Conservation (phyloP, 176 grass and related monocot genomes). For the Bolboschoenus planiculmis region DNA sequence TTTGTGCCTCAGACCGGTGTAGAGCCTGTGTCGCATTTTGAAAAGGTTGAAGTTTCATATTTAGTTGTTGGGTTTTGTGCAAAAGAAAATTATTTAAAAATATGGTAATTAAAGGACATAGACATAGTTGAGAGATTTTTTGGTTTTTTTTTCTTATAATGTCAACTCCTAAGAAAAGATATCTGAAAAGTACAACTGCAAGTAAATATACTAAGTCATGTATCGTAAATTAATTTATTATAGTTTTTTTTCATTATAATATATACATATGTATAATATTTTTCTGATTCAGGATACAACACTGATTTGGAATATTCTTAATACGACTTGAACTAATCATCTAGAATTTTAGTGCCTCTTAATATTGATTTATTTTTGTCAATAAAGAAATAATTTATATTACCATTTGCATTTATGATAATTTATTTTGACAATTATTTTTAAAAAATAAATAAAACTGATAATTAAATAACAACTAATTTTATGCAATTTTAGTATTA, state of each 20-base stretch:
- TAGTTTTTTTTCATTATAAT: not conserved
- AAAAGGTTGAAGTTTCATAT: not conserved
- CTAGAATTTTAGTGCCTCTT: not conserved
- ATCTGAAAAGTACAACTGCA: not conserved
- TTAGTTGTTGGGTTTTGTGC: no score
- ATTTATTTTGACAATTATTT: no score
- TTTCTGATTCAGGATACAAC: not conserved
- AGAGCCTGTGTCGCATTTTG: not conserved
- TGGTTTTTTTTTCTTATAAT: not conserved
- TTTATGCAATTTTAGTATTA: no score
- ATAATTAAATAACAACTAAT: no score
- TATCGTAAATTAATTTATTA: not conserved
- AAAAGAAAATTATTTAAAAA: no score
- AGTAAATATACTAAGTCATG: not conserved
- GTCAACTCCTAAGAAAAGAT: not conserved
- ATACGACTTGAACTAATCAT: not conserved
- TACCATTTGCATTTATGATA: no score
- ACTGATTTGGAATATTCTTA: not conserved
- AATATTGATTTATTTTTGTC: not conserved
- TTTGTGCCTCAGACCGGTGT: not conserved
- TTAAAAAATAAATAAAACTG: no score
- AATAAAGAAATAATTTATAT: no score
- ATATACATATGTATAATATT: not conserved
- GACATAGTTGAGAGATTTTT: no score
- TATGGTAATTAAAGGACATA: no score